Evolutionary conservation across 371 early-diverging fungal species (phyloP).

Genomic region (Choanephora cucurbitarum): DNA sequence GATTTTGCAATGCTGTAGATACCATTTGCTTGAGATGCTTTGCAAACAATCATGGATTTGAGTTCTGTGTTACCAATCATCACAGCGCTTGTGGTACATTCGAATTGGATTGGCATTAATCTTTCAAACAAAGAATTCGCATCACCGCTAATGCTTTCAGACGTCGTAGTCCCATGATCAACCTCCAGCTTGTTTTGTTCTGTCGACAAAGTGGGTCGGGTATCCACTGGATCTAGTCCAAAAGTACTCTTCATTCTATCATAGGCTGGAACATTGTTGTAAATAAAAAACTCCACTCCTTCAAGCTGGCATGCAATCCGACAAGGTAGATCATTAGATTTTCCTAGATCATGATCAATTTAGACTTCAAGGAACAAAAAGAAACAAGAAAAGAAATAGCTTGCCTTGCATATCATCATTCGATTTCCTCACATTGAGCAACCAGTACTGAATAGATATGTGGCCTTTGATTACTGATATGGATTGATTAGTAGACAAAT

Average conservation of each 20-base stretch:
- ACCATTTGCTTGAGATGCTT: conserved; percentile 65
- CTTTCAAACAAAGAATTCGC: conserved; percentile 51
- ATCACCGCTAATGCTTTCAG: conserved; percentile 2
- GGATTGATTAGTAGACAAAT: conserved; percentile 74
- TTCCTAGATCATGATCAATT: conserved; percentile 7
- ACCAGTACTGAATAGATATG: conserved; percentile 80
- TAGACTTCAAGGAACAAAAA: not conserved
- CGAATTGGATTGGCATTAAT: conserved; percentile 73
- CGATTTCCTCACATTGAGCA: conserved; percentile 62
- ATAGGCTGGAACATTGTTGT: conserved; percentile 80
- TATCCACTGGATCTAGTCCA: conserved; percentile 30
- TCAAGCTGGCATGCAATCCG: conserved; percentile 73
- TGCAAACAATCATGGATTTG: conserved; percentile 62
- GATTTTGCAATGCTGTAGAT: conserved; percentile 61
- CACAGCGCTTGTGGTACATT: conserved; percentile 69
- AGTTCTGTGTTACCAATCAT: conserved; percentile 78
- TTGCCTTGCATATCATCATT: conserved; percentile 17
- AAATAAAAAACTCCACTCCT: conserved; percentile 85
- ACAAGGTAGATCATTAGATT: conserved; percentile 49
- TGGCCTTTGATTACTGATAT: conserved; percentile 78
- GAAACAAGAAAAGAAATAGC: not conserved
- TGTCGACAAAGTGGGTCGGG: not conserved
- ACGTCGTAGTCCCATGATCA: conserved; percentile 32
- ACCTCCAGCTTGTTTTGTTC: conserved; percentile 5
- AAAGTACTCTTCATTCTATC: conserved; percentile 63